These are phyloP conservation scores for Sarcodon aspratus DNA, from an alignment of 768 basidiomycete genomes.

Conservation along the genomic window DNA sequence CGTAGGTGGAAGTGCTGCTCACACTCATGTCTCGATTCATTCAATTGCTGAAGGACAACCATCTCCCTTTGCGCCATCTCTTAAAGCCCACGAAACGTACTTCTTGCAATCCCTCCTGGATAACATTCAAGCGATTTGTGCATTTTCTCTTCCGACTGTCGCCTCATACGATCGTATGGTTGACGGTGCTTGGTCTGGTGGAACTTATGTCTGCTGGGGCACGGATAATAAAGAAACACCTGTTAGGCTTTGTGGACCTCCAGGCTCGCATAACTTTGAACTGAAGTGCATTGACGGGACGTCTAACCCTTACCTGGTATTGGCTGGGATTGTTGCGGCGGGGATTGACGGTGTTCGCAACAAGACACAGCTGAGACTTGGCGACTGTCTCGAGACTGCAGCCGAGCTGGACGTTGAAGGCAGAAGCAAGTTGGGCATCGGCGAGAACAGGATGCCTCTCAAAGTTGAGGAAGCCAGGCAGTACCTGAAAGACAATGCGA, in stretches of 20 bases:
- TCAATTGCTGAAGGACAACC: slow-evolving; percentile 7
- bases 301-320: slow-evolving; percentile 49
- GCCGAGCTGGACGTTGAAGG: slow-evolving; percentile 33
- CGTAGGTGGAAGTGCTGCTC: slow-evolving; percentile 42
- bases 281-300: slow-evolving; percentile 52
- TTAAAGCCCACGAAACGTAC: slow-evolving; percentile 36
- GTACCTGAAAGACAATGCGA: slow-evolving; percentile 23
- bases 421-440: slow-evolving; percentile 30
- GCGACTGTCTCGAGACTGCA: slow-evolving; percentile 11
- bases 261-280: slow-evolving; percentile 50
- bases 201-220: slow-evolving; percentile 61
- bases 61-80: slow-evolving; percentile 11
- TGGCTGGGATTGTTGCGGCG: slow-evolving; percentile 43
- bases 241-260: slow-evolving; percentile 48
- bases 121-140: slow-evolving; percentile 44
- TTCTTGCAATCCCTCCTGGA: slow-evolving; percentile 52
- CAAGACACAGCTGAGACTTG: slow-evolving; percentile 18
- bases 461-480: slow-evolving; percentile 35
- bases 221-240: slow-evolving; percentile 58
- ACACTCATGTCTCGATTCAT: slow-evolving; percentile 59
- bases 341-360: slow-evolving; percentile 40
- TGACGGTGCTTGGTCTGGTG: slow-evolving; percentile 54
- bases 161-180: slow-evolving; percentile 52
- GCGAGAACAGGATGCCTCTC: slow-evolving; percentile 20
- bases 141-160: slow-evolving; percentile 44